phyloP scores from a whole-genome alignment of 2,329 filamentous ascomycete species.

The Zalaria sp. region DNA sequence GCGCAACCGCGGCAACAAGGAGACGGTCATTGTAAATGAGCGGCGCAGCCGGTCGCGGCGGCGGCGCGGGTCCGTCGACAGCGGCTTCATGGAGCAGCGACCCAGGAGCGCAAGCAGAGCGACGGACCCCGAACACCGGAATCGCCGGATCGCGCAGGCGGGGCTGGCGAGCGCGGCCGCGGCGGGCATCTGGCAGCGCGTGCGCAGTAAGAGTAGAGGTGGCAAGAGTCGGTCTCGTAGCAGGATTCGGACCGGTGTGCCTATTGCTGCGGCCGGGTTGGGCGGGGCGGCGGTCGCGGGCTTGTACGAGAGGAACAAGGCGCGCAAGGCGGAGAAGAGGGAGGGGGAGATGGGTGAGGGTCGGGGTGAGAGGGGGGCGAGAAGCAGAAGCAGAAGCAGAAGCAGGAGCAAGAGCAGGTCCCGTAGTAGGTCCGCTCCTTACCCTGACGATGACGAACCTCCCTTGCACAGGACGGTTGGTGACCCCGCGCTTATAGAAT shows the following conservation, averaged over 20 bases:
- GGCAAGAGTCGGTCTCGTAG: constrained; percentile 30
- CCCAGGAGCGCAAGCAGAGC: constrained; percentile 24
- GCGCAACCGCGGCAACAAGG: constrained; percentile 33
- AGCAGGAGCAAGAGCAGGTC: constrained; percentile 16
- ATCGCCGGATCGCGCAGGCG: constrained; percentile 45
- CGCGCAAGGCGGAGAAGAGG: constrained; percentile 41
- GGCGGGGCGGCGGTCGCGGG: constrained; percentile 47
- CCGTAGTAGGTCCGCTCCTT: constrained; percentile 29
- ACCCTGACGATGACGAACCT: constrained; percentile 24
- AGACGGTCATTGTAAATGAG: constrained; percentile 29
- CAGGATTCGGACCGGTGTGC: constrained; percentile 40
- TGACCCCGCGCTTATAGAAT: constrained; percentile 45
- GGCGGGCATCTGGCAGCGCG: constrained; percentile 44
- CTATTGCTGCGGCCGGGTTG: constrained; percentile 46
- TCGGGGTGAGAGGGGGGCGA: constrained; percentile 1
- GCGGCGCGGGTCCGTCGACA: constrained; percentile 25
- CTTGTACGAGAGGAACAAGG: constrained; percentile 49
- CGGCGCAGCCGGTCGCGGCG: constrained; percentile 30
- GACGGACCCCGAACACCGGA: constrained; percentile 36
- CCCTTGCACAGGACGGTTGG: constrained; percentile 25
- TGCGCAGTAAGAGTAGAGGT: constrained; percentile 43
- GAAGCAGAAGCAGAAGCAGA: constrained; percentile 10
- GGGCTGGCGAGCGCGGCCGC: constrained; percentile 48
- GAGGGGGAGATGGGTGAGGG: constrained; percentile 22
- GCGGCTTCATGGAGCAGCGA: constrained; percentile 11